phyloP scores from a whole-genome alignment of 768 basidiomycete genomes.

The Cubamyces sp. region DNA sequence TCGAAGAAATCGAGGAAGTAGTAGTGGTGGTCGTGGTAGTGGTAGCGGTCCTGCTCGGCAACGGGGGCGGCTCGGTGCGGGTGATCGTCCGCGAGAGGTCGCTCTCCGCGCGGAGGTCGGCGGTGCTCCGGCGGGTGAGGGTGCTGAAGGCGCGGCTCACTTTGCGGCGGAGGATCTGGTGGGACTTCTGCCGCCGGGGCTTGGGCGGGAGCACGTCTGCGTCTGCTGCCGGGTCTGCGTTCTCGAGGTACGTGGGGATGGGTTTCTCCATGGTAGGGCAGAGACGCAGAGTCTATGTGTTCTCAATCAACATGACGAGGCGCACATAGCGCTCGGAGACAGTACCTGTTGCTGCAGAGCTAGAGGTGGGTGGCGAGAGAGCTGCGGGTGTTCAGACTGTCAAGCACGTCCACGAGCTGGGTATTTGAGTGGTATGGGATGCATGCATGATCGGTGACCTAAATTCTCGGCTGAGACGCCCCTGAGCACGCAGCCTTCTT shows the following conservation, averaged over 20 bases:
- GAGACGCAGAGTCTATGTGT: not conserved
- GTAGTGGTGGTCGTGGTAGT: too few species aligned
- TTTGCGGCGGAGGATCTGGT: slow-evolving; percentile 6
- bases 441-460: too few species aligned
- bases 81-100: not conserved
- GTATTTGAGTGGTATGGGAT: too few species aligned
- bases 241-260: slow-evolving; percentile 4
- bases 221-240: not conserved
- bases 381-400: too few species aligned
- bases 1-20: too few species aligned
- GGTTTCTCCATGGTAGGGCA: not conserved
- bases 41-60: not conserved
- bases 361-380: too few species aligned
- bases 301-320: too few species aligned
- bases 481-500: not conserved
- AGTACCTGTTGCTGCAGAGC: too few species aligned
- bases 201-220: not conserved
- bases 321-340: too few species aligned
- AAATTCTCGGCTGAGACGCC: not conserved
- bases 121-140: not conserved
- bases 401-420: too few species aligned
- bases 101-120: not conserved
- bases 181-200: not conserved
- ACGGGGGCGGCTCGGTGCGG: not conserved
- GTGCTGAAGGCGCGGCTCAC: slow-evolving; percentile 9